phyloP scores from a whole-genome alignment of 225 moss, liverwort and hornwort species.

The Sphagnum contortum region DNA sequence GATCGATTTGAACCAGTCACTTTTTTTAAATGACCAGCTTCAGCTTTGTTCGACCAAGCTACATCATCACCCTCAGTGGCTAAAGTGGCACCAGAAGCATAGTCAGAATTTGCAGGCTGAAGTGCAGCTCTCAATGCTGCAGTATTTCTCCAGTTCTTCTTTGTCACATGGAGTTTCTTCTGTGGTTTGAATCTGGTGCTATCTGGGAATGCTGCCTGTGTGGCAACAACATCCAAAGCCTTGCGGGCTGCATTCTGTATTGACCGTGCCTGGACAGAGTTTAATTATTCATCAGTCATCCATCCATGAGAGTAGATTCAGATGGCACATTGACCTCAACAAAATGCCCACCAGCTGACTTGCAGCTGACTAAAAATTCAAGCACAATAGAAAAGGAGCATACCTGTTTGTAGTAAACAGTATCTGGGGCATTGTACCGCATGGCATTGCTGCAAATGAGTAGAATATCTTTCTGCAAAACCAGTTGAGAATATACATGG shows the following conservation, averaged over 20 bases:
- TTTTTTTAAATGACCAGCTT: conserved; percentile 48
- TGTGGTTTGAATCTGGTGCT: conserved; percentile 36
- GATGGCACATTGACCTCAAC: too few relatives aligned
- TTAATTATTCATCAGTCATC: too few relatives aligned
- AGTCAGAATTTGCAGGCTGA: conserved; percentile 54
- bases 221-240: conserved; percentile 62
- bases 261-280: conserved; percentile 61
- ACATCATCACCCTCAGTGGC: conserved; percentile 69
- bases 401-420: conserved; percentile 95
- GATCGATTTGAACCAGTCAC: conserved; percentile 74
- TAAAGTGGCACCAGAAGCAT: conserved; percentile 71
- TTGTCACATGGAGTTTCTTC: conserved; percentile 59
- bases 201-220: conserved; percentile 49
- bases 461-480: conserved; percentile 74
- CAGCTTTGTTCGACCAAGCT: conserved; percentile 46
- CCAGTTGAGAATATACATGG: conserved; percentile 2
- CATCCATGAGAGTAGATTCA: too few relatives aligned
- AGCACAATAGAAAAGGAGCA: too few relatives aligned
- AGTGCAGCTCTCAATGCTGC: conserved; percentile 51
- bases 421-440: conserved; percentile 98
- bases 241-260: conserved; percentile 86
- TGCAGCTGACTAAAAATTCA: too few relatives aligned
- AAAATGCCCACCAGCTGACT: too few relatives aligned
- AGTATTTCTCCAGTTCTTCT: conserved; percentile 62
- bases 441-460: conserved; percentile 96